Conservation (phyloP, 2,329 filamentous ascomycete genomes). For the Hypoxylon sp. region DNA sequence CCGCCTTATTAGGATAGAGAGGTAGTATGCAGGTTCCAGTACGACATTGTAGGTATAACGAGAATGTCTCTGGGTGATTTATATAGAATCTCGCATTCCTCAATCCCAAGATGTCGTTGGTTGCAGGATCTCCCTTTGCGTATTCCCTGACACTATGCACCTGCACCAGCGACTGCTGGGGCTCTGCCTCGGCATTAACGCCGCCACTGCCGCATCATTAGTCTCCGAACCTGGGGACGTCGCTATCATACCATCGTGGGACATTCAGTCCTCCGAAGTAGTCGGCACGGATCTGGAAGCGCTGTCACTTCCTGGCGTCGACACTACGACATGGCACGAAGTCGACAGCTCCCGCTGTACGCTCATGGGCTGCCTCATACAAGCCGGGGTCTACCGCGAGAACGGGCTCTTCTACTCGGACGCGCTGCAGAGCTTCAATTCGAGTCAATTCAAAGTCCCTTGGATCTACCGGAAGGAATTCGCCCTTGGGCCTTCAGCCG, state of each 20-base stretch:
- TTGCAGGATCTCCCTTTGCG: slow-evolving; percentile 2
- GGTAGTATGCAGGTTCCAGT: slow-evolving; percentile 12
- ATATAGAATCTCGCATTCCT: slow-evolving; percentile 17
- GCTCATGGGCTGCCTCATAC: slow-evolving; percentile 68
- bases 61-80: slow-evolving; percentile 20
- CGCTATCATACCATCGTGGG: slow-evolving; percentile 59
- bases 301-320: slow-evolving; percentile 57
- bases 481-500: slow-evolving; percentile 48
- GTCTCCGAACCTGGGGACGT: slow-evolving; percentile 40
- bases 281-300: slow-evolving; percentile 51
- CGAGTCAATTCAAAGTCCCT: slow-evolving; percentile 61
- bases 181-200: slow-evolving; percentile 34
- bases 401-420: slow-evolving; percentile 66
- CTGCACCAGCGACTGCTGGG: slow-evolving; percentile 30
- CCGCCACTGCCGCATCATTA: slow-evolving; percentile 27
- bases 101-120: slow-evolving; percentile 7
- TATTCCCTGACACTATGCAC: slow-evolving; percentile 36
- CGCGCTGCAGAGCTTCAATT: slow-evolving; percentile 58
- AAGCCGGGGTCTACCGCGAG: slow-evolving; percentile 64
- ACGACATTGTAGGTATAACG: slow-evolving; percentile 19
- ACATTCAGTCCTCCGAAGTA: slow-evolving; percentile 59
- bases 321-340: slow-evolving; percentile 65
- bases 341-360: slow-evolving; percentile 62
- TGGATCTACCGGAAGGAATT: slow-evolving; percentile 72
- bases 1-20: slow-evolving; percentile 29